Evolutionary conservation across 2,329 filamentous ascomycete genomes (phyloP).

Genomic region (Orbilia quercus): DNA sequence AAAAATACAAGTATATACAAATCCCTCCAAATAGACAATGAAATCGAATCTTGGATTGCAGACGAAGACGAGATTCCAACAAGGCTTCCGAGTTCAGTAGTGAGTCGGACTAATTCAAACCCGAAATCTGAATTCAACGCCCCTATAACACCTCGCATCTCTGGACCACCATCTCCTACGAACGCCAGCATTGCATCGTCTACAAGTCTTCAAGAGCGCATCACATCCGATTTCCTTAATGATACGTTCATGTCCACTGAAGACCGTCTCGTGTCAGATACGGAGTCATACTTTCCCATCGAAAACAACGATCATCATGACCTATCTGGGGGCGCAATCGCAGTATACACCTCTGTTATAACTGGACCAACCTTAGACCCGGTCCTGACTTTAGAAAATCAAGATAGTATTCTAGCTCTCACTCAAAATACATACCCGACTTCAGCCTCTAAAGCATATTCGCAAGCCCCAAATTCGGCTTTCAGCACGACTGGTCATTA

Average conservation of each 20-base stretch:
- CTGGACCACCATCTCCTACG: conserved; percentile 19
- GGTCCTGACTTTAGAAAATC: conserved; percentile 47
- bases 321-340: conserved; percentile 29
- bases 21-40: conserved; percentile 3
- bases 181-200: conserved; percentile 36
- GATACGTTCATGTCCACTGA: conserved; percentile 32
- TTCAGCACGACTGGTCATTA: conserved; percentile 36
- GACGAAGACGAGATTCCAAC: conserved; percentile 47
- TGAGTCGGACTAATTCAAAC: conserved; percentile 5
- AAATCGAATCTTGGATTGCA: conserved; percentile 29
- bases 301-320: conserved; percentile 22
- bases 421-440: conserved; percentile 25
- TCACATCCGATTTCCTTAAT: conserved; percentile 44
- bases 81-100: conserved; percentile 12
- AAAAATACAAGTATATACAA: conserved; percentile 20
- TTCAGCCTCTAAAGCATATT: conserved; percentile 30
- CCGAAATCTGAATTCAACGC: conserved; percentile 10
- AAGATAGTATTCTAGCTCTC: conserved; percentile 41
- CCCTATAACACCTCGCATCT: neutral
- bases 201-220: conserved; percentile 20
- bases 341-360: conserved; percentile 45
- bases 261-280: conserved; percentile 30
- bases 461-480: conserved; percentile 15
- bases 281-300: conserved; percentile 12
- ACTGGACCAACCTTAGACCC: conserved; percentile 39